Conservation (phyloP, 257 asterid species). For the Gentiana straminea region DNA sequence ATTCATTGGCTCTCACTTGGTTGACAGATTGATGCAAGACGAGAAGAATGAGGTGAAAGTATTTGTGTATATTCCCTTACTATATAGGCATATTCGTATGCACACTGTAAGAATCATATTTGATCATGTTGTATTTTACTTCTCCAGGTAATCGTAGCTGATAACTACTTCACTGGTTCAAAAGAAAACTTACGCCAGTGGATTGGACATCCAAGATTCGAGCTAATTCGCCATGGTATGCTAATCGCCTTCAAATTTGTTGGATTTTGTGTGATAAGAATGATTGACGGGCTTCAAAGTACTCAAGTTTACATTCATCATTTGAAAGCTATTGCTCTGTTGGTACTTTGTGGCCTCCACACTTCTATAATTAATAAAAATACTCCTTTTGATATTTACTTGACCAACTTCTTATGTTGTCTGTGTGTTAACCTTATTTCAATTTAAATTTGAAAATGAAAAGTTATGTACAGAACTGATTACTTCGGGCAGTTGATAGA, state of each 20-base stretch:
- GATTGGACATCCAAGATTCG: slow-evolving; percentile 97
- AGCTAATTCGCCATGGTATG: slow-evolving; percentile 94
- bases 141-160: slow-evolving; percentile 75
- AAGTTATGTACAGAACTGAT: too few relatives aligned
- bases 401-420: too few relatives aligned
- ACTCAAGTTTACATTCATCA: too few relatives aligned
- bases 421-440: too few relatives aligned
- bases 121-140: not conserved
- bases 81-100: too few relatives aligned
- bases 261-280: not conserved
- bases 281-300: not conserved
- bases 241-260: not conserved
- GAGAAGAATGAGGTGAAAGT: slow-evolving; percentile 84
- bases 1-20: slow-evolving; percentile 97
- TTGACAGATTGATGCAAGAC: slow-evolving; percentile 84
- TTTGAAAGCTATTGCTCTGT: too few relatives aligned
- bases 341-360: not conserved
- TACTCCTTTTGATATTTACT: too few relatives aligned
- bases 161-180: slow-evolving; percentile 94
- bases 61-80: not conserved
- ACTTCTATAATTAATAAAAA: not conserved
- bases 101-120: not conserved
- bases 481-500: too few relatives aligned
- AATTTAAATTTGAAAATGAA: too few relatives aligned
- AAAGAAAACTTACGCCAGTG: slow-evolving; percentile 86